Base-by-base conservation (phyloP, 176 grass and related monocot genomes). In the Phoenix dactylifera region DNA sequence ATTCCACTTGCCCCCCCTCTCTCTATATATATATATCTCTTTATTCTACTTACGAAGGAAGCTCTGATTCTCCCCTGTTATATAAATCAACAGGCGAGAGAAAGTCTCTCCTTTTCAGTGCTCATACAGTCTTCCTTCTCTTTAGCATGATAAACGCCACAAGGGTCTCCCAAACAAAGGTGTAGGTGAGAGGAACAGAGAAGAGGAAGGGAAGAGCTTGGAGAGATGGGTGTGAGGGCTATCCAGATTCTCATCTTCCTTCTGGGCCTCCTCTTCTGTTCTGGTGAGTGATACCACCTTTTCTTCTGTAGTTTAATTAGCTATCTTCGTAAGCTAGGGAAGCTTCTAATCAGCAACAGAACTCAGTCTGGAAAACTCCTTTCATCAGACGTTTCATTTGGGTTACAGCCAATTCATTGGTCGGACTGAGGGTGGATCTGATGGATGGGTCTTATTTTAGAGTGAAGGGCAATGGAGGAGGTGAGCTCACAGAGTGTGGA, bases 31-130 rank as follows among this genome's bases (percentile, higher is more conserved):
- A 58, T 30, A 44, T 39, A 39, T 39, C 7, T 59, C 71, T 24
- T 73, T 76, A 78, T 51, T 76, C 85, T 73, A 65, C 23, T 5
- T 50, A 23, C 2, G 67, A 82, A 71, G 87, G 39, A 86, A 85
- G 55, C 79, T 52, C 16, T 44, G 82, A 86, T 90, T 86, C 82
- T 24, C 10, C 18, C 48, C 4, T 32, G 1, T 49, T 70, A 58
- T 67, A 85, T 81, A 79, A 82, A 19, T 81, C 74, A 20, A 44
- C 73, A 17, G 39, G 49, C 30, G 54, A 69, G 76, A 70, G 63
- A 66, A 74, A 58, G 64, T 55, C 55, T 6, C 62, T 74, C 72
- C 44, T 72, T 82, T 75, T 76, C 75, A 81, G 15, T 57, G 55
- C 48, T 39, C 74, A 57, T 30, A 19, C 20, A 52, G 55, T 53